These are phyloP conservation scores for Haplosporangium gracile DNA, from an alignment of 192 early-diverging fungal genomes.

Conservation along the genomic window DNA sequence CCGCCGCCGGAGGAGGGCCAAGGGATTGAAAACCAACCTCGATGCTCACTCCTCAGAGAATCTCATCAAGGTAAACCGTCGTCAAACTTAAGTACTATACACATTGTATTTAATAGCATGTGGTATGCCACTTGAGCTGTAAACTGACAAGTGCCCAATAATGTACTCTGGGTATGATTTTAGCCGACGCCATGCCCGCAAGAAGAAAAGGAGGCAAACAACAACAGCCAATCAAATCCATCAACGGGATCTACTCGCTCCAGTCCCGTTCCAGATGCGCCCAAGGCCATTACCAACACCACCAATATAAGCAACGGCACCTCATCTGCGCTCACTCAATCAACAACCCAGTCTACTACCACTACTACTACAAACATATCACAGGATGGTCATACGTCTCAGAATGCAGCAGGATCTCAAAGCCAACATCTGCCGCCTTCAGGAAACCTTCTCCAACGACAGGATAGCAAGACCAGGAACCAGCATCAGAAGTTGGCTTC, in stretches of 20 bases:
- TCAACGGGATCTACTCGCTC: background rate
- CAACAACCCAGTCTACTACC: background rate
- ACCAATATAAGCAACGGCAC: background rate
- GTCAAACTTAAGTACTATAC: background rate
- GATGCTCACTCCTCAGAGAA: conserved; percentile 29
- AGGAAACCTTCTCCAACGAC: background rate
- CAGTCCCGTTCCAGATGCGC: background rate
- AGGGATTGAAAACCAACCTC: conserved; percentile 1
- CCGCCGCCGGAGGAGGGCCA: conserved; percentile 34
- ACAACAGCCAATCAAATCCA: background rate
- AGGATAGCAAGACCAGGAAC: background rate
- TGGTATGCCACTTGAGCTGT: background rate
- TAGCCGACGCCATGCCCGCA: background rate
- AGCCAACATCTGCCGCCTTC: background rate
- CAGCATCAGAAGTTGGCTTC: background rate
- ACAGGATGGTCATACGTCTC: background rate
- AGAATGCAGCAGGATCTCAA: background rate
- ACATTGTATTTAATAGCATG: background rate
- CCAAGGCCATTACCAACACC: background rate
- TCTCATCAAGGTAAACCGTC: conserved; percentile 25
- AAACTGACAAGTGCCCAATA: no score
- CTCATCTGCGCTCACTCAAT: background rate
- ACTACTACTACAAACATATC: background rate
- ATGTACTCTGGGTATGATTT: background rate
- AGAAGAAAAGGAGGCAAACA: background rate